Evolutionary conservation across 2,329 filamentous ascomycete genomes (phyloP).

Genomic region (Xylariaceae sp.): DNA sequence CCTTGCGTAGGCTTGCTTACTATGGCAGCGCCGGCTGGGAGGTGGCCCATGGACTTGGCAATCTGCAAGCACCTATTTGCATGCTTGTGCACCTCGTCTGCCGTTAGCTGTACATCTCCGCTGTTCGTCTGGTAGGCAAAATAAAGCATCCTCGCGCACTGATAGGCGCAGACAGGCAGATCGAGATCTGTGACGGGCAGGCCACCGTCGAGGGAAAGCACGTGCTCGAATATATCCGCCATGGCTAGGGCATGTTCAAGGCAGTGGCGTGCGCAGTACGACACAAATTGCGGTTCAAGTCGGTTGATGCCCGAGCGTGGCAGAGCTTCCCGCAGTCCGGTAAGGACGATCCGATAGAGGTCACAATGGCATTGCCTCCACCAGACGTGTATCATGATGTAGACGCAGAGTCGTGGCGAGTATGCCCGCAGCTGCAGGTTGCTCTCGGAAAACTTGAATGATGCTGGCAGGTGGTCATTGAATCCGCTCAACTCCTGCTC

Average conservation of each 20-base stretch:
- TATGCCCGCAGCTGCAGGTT: slow-evolving; percentile 49
- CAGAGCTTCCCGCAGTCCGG: slow-evolving; percentile 44
- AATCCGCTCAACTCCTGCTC: slow-evolving; percentile 39
- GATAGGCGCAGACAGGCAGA: slow-evolving; percentile 47
- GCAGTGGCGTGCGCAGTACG: slow-evolving; percentile 42
- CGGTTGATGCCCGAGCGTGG: slow-evolving; percentile 35
- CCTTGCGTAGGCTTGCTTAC: slow-evolving; percentile 24
- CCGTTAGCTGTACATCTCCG: slow-evolving; percentile 34
- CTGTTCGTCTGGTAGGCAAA: slow-evolving; percentile 40
- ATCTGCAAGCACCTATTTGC: slow-evolving; percentile 43
- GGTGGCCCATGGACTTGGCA: slow-evolving; percentile 42
- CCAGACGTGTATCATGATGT: slow-evolving; percentile 53
- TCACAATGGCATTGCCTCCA: slow-evolving; percentile 53
- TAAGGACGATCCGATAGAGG: slow-evolving; percentile 45
- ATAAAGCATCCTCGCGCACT: slow-evolving; percentile 46
- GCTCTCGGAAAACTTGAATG: slow-evolving; percentile 50
- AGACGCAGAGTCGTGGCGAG: slow-evolving; percentile 49
- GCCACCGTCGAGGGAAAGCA: slow-evolving; percentile 42
- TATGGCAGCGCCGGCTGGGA: slow-evolving; percentile 42
- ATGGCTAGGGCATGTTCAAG: slow-evolving; percentile 48
- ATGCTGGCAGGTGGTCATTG: slow-evolving; percentile 43
- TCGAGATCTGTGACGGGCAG: slow-evolving; percentile 48
- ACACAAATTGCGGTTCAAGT: slow-evolving; percentile 41
- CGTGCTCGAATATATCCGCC: slow-evolving; percentile 46
- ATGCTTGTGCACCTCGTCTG: slow-evolving; percentile 40